Base-by-base conservation (phyloP, 345 rosid genomes). In the Conringia planisiliqua region DNA sequence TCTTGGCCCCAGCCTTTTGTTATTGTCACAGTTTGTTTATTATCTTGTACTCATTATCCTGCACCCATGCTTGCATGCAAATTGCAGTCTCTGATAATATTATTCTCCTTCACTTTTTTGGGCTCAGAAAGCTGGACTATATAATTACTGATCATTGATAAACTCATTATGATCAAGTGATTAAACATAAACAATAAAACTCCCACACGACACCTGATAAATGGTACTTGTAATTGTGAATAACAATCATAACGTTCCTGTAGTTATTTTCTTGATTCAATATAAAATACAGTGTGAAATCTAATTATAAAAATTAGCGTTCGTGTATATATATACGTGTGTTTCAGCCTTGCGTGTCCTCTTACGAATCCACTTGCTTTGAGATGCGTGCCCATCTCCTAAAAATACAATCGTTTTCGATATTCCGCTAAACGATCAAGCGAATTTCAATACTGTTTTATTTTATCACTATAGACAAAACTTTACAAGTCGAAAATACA, bases 301-400 rank as follows among this genome's bases (percentile, higher is more conserved):
- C 16, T 42, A 55, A 40, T 32, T 54, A 30, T 62, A 22, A 32
- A 32, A 33, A 13, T 29, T 20, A 18, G 4, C 56, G n/a, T 65
- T 33, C 44, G 22, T 73, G 17, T 50, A 7, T 9, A 2, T 47
- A 14, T 47, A 4, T 65, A 60, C 14, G 8, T 47, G 26, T 47
- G 24, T 22, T 65, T 46, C 39, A 61, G 57, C 12, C 24, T 76
- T 69, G 42, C 75, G 64, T 69, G 79, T 62, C 79, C 6, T 24
- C 39, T 16, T 3, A 44, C 30, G 63, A 68, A 42, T 68, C 63
- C 4, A 52, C 33, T 32, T 22, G 70, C 75, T 62, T 76, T 62
- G 80, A 70, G 51, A 54, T 62, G 80, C 71, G 80, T 76, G 75
- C 75, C 79, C 79, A 76, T 70, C 48, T 69, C 59, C 70, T 54